Evolutionary conservation across 1,284 basidiomycete genomes (phyloP).

Genomic region (Microbotryum intermedium): DNA sequence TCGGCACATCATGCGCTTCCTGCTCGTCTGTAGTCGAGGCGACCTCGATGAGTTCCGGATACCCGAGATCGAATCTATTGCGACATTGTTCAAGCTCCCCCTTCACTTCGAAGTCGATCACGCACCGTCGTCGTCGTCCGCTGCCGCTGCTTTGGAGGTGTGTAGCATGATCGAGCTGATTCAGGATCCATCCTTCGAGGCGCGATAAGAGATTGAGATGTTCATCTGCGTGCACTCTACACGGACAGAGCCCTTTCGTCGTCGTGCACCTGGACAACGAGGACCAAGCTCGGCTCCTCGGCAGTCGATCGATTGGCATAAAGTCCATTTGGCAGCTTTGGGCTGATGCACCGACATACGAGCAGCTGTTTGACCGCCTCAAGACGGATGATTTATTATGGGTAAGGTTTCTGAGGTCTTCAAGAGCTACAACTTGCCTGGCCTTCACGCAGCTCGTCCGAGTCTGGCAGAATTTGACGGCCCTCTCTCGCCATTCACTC

Average conservation of each 20-base stretch:
- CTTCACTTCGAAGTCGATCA: constrained; percentile 4
- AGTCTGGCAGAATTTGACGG: neutral
- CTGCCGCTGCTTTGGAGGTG: constrained; percentile 2
- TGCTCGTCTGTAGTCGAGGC: constrained; percentile 22
- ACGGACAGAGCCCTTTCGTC: constrained; percentile 55
- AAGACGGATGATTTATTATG: constrained; percentile 1
- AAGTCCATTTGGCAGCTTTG: constrained; percentile 51
- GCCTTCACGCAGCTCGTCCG: neutral
- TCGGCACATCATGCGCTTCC: constrained; percentile 13
- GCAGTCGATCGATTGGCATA: constrained; percentile 70
- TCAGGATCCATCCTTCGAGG: constrained; percentile 6
- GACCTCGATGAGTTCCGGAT: constrained; percentile 28
- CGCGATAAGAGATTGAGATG: neutral
- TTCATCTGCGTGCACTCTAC: neutral
- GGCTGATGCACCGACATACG: constrained; percentile 34
- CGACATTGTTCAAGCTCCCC: constrained; percentile 10
- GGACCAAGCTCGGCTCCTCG: constrained; percentile 63
- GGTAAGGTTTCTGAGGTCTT: constrained; percentile 18
- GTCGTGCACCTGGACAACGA: constrained; percentile 60
- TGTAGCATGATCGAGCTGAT: neutral
- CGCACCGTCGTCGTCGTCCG: constrained; percentile 2
- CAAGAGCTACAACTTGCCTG: neutral
- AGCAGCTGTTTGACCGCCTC: constrained; percentile 27
- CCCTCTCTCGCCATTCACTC: neutral
- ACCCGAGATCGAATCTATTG: constrained; percentile 29